Evolutionary conservation across 306 rosid genomes (phyloP).

Genomic region (Pyrus betulifolia): DNA sequence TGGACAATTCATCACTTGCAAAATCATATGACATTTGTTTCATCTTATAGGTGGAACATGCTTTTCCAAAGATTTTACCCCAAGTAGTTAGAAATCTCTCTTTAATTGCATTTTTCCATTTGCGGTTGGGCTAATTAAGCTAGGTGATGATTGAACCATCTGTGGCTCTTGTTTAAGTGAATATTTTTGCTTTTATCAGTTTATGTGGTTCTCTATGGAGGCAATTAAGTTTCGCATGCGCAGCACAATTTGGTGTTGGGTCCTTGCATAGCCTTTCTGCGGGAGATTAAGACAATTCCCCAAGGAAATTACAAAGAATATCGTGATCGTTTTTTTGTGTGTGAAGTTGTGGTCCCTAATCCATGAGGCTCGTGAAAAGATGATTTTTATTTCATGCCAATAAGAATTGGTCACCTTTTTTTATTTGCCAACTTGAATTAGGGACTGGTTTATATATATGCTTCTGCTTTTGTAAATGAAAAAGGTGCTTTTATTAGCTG

Average conservation of each 20-base stretch:
- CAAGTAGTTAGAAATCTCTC: neutral
- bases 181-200: neutral
- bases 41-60: neutral
- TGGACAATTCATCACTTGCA: neutral
- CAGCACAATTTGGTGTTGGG: constrained; percentile 34
- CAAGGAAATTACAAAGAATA: constrained; percentile 20
- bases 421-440: constrained; percentile 26
- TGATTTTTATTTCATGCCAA: constrained; percentile 23
- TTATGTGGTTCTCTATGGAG: constrained; percentile 12
- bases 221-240: constrained; percentile 30
- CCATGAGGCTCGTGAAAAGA: constrained; percentile 25
- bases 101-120: neutral
- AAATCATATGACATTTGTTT: constrained; percentile 16
- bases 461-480: constrained; percentile 25
- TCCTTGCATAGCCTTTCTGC: constrained; percentile 3
- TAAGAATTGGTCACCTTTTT: constrained; percentile 23
- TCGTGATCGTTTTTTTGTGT: constrained; percentile 7
- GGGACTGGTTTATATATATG: constrained; percentile 21
- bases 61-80: neutral
- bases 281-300: constrained; percentile 25
- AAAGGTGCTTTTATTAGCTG: constrained; percentile 20
- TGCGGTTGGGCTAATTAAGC: neutral
- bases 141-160: constrained; percentile 11
- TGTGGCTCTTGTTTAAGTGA: constrained; percentile 28
- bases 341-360: constrained; percentile 47